phyloP scores from a whole-genome alignment of 2,329 filamentous ascomycete genomes.

The Claviceps digitariae region DNA sequence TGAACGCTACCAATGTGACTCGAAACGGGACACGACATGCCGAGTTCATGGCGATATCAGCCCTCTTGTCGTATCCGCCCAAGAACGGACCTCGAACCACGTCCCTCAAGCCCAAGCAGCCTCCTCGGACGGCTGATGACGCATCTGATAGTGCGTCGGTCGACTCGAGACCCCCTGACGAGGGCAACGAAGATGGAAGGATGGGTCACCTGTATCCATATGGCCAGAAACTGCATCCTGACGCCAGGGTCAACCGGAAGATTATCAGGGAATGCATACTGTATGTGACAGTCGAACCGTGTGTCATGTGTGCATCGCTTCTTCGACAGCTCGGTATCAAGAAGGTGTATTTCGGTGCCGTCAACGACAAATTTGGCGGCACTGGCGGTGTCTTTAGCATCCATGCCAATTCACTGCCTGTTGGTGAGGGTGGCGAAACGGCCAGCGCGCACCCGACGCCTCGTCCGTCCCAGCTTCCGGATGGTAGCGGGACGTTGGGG shows the following conservation, averaged over 20 bases:
- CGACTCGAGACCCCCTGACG: constrained; percentile 18
- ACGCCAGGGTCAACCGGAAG: constrained; percentile 46
- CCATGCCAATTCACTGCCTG: constrained; percentile 47
- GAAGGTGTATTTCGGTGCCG: constrained; percentile 86
- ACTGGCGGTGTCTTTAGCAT: constrained; percentile 87
- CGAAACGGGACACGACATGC: constrained; percentile 88
- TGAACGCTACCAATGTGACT: constrained; percentile 93
- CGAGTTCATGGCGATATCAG: constrained; percentile 75
- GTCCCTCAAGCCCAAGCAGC: constrained; percentile 21
- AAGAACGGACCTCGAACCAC: constrained; percentile 17
- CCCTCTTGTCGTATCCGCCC: constrained; percentile 32
- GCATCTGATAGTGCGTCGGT: constrained; percentile 13
- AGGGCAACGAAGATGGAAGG: constrained; percentile 38
- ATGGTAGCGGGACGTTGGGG: constrained; percentile 23
- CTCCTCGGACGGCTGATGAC: constrained; percentile 7
- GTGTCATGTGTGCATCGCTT: constrained; percentile 95
- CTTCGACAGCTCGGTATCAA: constrained; percentile 78
- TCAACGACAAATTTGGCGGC: constrained; percentile 94
- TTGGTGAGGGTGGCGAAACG: constrained; percentile 21
- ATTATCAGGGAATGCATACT: constrained; percentile 61
- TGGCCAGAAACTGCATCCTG: constrained; percentile 43
- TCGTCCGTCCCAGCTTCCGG: constrained; percentile 22
- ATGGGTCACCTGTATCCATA: constrained; percentile 47
- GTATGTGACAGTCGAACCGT: constrained; percentile 96
- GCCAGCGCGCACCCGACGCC: constrained; percentile 27